Base-by-base conservation (phyloP, 345 rosid genomes). In the Gossypium anomalum region DNA sequence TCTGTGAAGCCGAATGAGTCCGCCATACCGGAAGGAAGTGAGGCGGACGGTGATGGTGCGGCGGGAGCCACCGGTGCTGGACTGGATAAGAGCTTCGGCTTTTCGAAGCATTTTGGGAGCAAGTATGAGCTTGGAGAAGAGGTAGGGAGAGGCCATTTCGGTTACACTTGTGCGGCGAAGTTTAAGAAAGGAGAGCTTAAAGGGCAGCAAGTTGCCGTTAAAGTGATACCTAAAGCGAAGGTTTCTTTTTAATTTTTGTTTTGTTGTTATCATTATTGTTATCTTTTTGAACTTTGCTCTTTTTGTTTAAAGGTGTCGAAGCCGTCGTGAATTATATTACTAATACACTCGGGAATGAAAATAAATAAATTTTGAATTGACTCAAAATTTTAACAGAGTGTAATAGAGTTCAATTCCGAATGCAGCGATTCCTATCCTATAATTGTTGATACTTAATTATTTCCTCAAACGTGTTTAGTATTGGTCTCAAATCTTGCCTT, bases 101-200 rank as follows among this genome's bases (percentile, higher is more conserved):
- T 92, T 74, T 87, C 98, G 0, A 91, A 90, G 82, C 84, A 92
- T 52, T 89, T 95, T 67, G 83, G 77, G 34, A 89, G 84, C 75
- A 95, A 89, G 80, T 87, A 87, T 25, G 99, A 93, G 86, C 85
- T 95, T 5, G 98, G 94, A 53, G 92, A 91, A 16, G 97, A 91
- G 75, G 94, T 95, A 2, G 98, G 99, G 62, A 85, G 98, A 77
- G 99, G 99, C 14, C 99, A 95, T 85, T 91, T 91, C 72, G 98
- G 99, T 10, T 95, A 93, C 76, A 95, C 99, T 71, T 93, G 98
- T 75, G 82, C 86, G 29, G 99, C 99, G 17, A 89, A 79, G 88
- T 86, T 92, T 71, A 95, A 89, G 86, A 95, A 93, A 48, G 98
- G 99, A 43, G 99, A 90, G 67, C 85, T 82, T n/a, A 93, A 91